Evolutionary conservation across 306 rosid genomes (phyloP).

Genomic region (Gynostemma pentaphyllum): DNA sequence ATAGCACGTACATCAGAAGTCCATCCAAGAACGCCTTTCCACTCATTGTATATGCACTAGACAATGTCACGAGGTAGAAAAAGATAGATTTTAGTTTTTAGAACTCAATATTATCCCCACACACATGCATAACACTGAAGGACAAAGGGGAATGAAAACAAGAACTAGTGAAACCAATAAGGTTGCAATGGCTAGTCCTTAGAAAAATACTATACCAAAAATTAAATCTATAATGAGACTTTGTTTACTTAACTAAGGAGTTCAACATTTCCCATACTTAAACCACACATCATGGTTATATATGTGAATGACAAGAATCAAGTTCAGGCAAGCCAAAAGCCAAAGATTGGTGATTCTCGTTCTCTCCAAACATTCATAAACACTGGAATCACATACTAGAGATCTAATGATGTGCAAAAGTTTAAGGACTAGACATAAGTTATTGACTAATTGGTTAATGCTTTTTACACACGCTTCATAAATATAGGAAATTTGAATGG

Average conservation of each 20-base stretch:
- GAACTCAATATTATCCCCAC: neutral
- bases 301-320: neutral
- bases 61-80: constrained; percentile 1
- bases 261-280: neutral
- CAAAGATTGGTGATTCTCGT: neutral
- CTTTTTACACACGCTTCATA: neutral
- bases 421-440: neutral
- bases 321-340: neutral
- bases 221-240: neutral
- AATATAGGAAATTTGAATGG: neutral
- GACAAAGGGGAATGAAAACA: neutral
- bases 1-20: constrained; percentile 68
- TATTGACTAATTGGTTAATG: neutral
- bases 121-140: neutral
- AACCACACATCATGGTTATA: neutral
- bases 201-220: neutral
- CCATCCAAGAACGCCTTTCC: constrained; percentile 84
- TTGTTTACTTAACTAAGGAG: neutral
- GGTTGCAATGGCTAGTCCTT: neutral
- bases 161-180: neutral
- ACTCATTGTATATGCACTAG: constrained; percentile 71
- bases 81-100: neutral
- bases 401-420: neutral
- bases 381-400: neutral
- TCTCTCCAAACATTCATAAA: neutral